These are phyloP conservation scores for Trifolium repens DNA, from an alignment of 306 rosid genomes.

Conservation along the genomic window DNA sequence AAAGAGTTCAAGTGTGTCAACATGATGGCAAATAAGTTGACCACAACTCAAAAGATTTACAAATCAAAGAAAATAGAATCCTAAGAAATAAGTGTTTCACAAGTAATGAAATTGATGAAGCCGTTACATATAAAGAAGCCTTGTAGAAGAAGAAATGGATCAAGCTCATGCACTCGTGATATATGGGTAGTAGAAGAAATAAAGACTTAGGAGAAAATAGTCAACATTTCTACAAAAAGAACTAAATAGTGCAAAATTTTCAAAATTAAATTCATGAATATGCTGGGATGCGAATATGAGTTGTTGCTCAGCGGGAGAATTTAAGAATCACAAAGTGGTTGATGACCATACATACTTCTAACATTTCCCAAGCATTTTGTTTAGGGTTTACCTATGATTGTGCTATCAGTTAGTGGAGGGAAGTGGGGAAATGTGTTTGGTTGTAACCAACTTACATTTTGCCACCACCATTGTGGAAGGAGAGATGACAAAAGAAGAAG, in stretches of 20 bases:
- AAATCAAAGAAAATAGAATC: too few relatives aligned
- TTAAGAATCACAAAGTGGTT: neutral
- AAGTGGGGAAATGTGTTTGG: neutral
- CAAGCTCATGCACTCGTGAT: neutral
- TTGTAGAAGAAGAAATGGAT: neutral
- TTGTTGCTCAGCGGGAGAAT: neutral
- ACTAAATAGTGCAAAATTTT: neutral
- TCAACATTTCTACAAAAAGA: neutral
- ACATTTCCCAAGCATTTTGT: too few relatives aligned
- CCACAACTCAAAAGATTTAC: too few relatives aligned
- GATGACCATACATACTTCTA: neutral
- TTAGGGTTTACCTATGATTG: too few relatives aligned
- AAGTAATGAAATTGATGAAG: neutral
- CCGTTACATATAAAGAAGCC: too few relatives aligned
- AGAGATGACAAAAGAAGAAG: neutral
- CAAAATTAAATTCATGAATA: neutral
- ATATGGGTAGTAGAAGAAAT: neutral
- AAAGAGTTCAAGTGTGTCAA: too few relatives aligned
- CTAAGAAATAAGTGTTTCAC: neutral
- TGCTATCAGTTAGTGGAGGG: neutral
- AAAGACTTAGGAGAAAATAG: too few relatives aligned
- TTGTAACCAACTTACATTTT: neutral
- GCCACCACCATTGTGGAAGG: neutral
- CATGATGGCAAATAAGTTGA: too few relatives aligned
- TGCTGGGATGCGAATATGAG: neutral